Conservation (phyloP, 169 alveolate genomes). For the Babesia bigemina region DNA sequence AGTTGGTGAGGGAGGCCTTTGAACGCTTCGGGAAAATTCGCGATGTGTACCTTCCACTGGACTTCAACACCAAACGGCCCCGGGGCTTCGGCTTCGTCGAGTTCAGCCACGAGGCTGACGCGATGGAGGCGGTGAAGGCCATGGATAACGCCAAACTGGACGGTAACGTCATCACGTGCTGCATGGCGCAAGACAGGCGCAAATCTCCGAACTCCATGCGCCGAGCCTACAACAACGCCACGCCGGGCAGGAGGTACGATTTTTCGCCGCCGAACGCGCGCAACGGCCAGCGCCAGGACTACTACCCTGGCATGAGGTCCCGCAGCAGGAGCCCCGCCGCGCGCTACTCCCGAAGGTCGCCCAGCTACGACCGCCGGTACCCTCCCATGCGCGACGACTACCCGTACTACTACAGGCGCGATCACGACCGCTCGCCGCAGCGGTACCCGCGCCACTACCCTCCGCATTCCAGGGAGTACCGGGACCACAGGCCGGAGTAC, state of each 20-base stretch:
- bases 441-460: conserved; percentile 25
- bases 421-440: conserved; percentile 21
- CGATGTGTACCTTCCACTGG: conserved; percentile 87
- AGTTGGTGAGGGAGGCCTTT: conserved; percentile 79
- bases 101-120: conserved; percentile 83
- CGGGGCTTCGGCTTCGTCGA: conserved; percentile 92
- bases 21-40: conserved; percentile 84
- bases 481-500: conserved; percentile 24
- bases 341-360: conserved; percentile 43
- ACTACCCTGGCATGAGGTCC: conserved; percentile 33
- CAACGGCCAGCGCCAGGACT: conserved; percentile 6
- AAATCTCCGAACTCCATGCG: conserved; percentile 89
- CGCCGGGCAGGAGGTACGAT: neutral
- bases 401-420: conserved; percentile 9
- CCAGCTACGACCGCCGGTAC: conserved; percentile 39
- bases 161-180: conserved; percentile 85
- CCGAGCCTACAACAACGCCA: conserved; percentile 51
- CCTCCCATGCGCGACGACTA: conserved; percentile 23
- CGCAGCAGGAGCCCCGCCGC: conserved; percentile 52
- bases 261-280: neutral
- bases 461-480: conserved; percentile 16
- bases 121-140: conserved; percentile 85
- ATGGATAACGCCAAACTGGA: conserved; percentile 84
- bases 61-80: conserved; percentile 80
- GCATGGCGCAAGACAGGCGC: conserved; percentile 89